Evolutionary conservation across 345 rosid genomes (phyloP).

Genomic region (Nasturtium officinale): DNA sequence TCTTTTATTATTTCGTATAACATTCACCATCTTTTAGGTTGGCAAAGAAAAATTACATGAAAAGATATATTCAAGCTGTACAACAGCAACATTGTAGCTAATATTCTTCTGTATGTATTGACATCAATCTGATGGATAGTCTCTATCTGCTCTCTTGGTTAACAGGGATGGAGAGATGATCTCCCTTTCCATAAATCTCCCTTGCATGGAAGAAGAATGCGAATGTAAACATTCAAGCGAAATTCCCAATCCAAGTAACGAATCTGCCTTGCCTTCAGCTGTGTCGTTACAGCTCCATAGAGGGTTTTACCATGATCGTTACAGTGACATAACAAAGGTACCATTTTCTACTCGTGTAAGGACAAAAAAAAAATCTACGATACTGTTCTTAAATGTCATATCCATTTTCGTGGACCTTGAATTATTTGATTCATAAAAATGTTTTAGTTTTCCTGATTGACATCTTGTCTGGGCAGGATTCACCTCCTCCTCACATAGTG

Average conservation of each 20-base stretch:
- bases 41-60: slow-evolving; percentile 1
- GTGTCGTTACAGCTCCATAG: slow-evolving; percentile 61
- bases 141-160: slow-evolving; percentile 15
- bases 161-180: slow-evolving; percentile 70
- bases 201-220: slow-evolving; percentile 64
- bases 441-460: slow-evolving; percentile 25
- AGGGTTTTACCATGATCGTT: slow-evolving; percentile 81
- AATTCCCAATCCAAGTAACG: slow-evolving; percentile 4
- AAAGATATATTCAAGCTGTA: neutral
- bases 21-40: neutral
- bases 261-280: slow-evolving; percentile 39
- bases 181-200: slow-evolving; percentile 48
- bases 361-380: neutral
- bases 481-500: slow-evolving; percentile 61
- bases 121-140: neutral
- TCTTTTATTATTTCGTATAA: neutral
- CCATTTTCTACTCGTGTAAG: neutral
- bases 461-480: slow-evolving; percentile 50
- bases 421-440: slow-evolving; percentile 10
- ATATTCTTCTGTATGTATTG: neutral
- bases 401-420: neutral
- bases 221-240: slow-evolving; percentile 54
- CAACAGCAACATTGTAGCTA: neutral
- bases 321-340: slow-evolving; percentile 58
- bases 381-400: neutral